Base-by-base conservation (phyloP, 2,329 filamentous ascomycete genomes). In the Torrubiella hemipterigena region DNA sequence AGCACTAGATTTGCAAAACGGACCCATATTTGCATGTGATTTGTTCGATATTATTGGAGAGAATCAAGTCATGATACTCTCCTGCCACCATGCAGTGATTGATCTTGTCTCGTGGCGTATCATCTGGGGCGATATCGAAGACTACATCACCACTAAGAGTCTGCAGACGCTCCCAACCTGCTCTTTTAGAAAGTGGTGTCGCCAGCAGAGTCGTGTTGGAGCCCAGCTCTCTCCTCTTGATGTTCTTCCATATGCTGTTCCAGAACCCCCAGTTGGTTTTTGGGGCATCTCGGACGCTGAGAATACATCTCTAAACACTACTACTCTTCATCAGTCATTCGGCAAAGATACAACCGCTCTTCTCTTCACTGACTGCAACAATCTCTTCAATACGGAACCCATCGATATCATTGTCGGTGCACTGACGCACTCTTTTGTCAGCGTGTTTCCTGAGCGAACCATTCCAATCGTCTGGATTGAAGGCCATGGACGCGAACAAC, bases 101-200 rank as follows among this genome's bases (percentile, higher is more conserved):
- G 61, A 65, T 28, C 45, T 66, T 2, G 62, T 66, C 1, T 62
- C 61, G 0, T 67, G 63, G 63, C 47, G 59, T 18, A 46, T 64
- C 5, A 44, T 66, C 2, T 47, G 61, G 1, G 52, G 57, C 29
- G 58, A 64, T 25, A 41, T 64, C 0, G 60, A 66, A 31, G 54
- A 56, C 8, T 32, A 56, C 3, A 40, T 64, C 23, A n/a, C 43
- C 41, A 32, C 34, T 3, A 10, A 4, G 27, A 12, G 21, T 19
- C 36, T 11, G 8, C 23, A 26, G 30, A 39, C 18, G 10, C 41
- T 44, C 7, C 43, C 38, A 40, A 29, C 1, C 27, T 37, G 32
- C n/a, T 37, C 48, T 1, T 65, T 63, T 38, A 53, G 56, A 24
- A 47, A 42, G 17, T 64, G 59, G 60, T 47, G 41, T 24, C 22